Evolutionary conservation across 2,329 filamentous ascomycete species (phyloP), one percentile per base, ranked within the genome.

Genomic region (Sporothrix dimorphospora): DNA sequence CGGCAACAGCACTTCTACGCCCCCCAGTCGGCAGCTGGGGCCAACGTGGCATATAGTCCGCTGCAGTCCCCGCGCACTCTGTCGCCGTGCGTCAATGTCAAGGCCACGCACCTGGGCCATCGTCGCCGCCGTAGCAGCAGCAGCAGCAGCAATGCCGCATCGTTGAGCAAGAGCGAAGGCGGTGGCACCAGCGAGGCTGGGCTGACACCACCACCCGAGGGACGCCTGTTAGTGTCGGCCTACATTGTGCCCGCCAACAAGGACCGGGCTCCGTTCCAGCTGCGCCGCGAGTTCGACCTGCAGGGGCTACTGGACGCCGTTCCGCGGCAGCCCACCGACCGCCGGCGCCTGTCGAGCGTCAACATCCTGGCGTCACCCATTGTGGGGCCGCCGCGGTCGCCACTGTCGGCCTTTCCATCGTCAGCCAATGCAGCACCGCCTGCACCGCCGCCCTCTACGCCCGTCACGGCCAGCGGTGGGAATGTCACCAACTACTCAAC

Each of bases 261-360:
- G 4, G 81, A 83, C 1, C 79, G 82, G 21, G 81, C 82, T 65
- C 80, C 86, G 0, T 84, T 88, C 74, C 75, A 85, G 0, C 80
- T 90, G 21, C 81, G 83, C 74, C 82, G 86, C 40, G 82, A 81
- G 21, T 86, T 89, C 73, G 81, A 88, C 73, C 78, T 88, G 16
- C 80, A 83, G 34, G 80, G 83, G 73, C 78, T 89, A 11, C 81
- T 83, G 61, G 80, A 82, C 9, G 85, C 83, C 0, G 79, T 87
- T 16, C 82, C 83, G 9, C 38, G 40, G n/a, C 82, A 83, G 1
- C 79, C 82, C 3, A 78, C 75, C 14, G 74, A 72, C 51, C 53
- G 66, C 63, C 72, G 69, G 9, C 59, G 21, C n/a, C 72, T 12
- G 67, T 71, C 74, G 21, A 38, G 53, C 27, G 72, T 75, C 67